A percentile compares a stretch with the other conserved stretches of the same genome.
These are phyloP conservation scores for Phytophthora fragariae DNA, from an alignment of 352 stramenopile genomes.

Conservation along the genomic window DNA sequence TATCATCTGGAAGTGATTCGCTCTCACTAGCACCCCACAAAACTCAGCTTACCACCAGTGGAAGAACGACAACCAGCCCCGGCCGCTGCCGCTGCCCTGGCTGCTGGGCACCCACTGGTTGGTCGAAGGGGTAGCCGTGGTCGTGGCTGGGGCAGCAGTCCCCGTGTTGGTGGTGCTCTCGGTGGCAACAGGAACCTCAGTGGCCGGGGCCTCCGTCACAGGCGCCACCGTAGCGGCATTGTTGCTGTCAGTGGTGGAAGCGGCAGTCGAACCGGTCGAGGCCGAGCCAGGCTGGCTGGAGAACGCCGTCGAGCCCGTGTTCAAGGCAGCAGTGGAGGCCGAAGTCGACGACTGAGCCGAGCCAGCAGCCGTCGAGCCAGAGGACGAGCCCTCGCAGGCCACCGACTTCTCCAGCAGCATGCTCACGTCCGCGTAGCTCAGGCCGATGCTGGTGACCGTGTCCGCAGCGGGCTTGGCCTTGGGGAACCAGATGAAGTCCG, in stretches of 20 bases:
- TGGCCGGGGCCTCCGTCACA: conserved; percentile 1
- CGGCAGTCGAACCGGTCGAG: conserved; percentile 2
- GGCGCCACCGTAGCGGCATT: neutral
- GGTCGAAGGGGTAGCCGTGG: conserved; percentile 4
- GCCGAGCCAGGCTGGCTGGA: conserved; percentile 10
- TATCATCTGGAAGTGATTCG: conserved; percentile 33
- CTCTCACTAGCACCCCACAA: conserved; percentile 25
- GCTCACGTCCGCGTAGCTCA: conserved; percentile 44
- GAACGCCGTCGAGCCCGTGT: neutral
- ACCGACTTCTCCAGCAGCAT: conserved; percentile 40
- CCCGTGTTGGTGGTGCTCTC: neutral
- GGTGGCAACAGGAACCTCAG: neutral
- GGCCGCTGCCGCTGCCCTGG: neutral
- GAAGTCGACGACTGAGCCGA: conserved; percentile 10
- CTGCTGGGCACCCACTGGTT: conserved; percentile 1
- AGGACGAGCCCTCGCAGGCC: conserved; percentile 23
- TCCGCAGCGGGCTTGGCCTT: conserved; percentile 30
- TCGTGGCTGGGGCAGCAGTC: conserved; percentile 1
- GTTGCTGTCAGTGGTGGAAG: neutral
- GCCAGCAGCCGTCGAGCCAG: conserved; percentile 11
- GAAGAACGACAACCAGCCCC: neutral
- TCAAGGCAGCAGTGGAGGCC: neutral
- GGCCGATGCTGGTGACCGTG: conserved; percentile 38
- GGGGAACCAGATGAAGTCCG: conserved; percentile 49
- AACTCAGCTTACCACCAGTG: neutral